Conservation (phyloP, 2,329 filamentous ascomycete species). For the Colletotrichum sp. region DNA sequence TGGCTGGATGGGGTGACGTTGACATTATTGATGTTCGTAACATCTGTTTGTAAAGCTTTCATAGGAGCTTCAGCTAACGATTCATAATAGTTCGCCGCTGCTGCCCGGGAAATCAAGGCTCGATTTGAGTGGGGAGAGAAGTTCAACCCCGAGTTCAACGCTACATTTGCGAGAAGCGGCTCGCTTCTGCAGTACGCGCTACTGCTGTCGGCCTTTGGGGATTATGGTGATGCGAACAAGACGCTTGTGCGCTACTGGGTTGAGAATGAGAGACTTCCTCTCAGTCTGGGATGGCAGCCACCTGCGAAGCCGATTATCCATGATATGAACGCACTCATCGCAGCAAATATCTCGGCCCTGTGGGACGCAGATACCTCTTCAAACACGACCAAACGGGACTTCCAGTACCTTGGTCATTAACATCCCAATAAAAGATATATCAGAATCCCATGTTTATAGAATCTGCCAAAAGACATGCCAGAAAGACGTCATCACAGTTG, state of each 20-base stretch:
- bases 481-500: fast-evolving
- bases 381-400: not conserved
- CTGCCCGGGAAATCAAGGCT: constrained; percentile 28
- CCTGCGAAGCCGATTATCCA: not conserved
- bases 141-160: constrained; percentile 28
- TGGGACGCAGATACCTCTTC: not conserved
- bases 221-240: not conserved
- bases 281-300: not conserved
- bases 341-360: not conserved
- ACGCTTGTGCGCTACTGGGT: not conserved
- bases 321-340: not conserved
- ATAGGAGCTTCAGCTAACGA: not conserved
- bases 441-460: too few species aligned
- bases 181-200: not conserved
- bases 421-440: fast-evolving
- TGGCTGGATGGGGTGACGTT: constrained; percentile 1
- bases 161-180: not conserved
- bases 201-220: not conserved
- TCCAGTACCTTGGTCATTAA: not conserved
- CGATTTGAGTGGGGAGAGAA: constrained; percentile 26
- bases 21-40: not conserved
- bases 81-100: constrained; percentile 17
- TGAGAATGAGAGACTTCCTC: not conserved
- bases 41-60: too few species aligned
- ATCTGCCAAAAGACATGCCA: too few species aligned